Evolutionary conservation across 371 early-diverging fungal species (phyloP).

Genomic region (Nematocida sp.): DNA sequence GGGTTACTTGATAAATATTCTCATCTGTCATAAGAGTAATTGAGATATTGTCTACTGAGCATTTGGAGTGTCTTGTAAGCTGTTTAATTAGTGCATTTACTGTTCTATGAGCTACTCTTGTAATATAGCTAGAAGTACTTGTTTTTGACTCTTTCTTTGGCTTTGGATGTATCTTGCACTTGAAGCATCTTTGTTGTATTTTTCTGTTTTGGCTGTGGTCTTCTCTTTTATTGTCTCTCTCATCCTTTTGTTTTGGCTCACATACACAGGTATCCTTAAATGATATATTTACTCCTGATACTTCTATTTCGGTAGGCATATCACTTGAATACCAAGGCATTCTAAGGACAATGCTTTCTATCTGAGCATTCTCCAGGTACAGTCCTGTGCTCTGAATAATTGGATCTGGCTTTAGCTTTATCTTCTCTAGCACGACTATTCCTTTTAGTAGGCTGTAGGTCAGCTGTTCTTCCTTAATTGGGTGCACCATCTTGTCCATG

Average conservation of each 20-base stretch:
- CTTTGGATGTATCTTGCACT: no score
- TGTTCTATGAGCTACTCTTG: no score
- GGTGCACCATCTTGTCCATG: not conserved
- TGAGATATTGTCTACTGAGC: not conserved
- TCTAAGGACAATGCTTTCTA: not conserved
- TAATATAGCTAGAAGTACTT: no score
- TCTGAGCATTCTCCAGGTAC: not conserved
- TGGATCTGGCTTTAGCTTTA: not conserved
- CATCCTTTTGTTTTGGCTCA: slow-evolving; percentile 2
- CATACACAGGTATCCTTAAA: not conserved
- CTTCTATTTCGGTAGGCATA: not conserved
- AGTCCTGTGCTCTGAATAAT: not conserved
- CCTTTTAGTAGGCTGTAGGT: slow-evolving; percentile 11
- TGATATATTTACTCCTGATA: not conserved
- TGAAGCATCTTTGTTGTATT: not conserved
- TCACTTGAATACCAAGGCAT: slow-evolving; percentile 2
- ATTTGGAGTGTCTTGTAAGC: no score
- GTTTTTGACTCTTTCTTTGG: no score
- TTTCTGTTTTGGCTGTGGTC: not conserved
- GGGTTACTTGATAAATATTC: not conserved
- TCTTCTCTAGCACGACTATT: slow-evolving; percentile 4
- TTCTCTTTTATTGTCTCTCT: not conserved
- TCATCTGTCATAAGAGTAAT: not conserved
- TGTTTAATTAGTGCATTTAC: no score
- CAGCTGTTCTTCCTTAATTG: not conserved